Base-by-base conservation (phyloP, 2,329 filamentous ascomycete genomes). In the Hyphodiscus sp. region DNA sequence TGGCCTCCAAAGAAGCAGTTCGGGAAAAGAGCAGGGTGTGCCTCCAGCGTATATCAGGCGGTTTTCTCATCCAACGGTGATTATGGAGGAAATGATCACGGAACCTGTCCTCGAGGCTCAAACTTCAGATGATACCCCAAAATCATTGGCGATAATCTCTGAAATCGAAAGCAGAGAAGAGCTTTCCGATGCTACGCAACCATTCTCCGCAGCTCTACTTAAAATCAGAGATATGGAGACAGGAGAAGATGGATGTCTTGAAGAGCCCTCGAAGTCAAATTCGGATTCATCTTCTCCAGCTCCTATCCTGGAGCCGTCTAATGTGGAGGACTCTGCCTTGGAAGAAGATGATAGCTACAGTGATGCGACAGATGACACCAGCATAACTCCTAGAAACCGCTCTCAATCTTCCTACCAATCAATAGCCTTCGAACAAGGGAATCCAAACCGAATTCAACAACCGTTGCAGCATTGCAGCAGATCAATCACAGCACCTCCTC, bases 401-500 rank as follows among this genome's bases (percentile, higher is more conserved):
- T 23, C 66, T 63, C 55, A 69, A 63, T 58, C 67, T 57, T 15
- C 63, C 59, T 43, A 64, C 61, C 41, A 66, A 56, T 44, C 64
- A 60, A 45, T 65, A 54, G 42, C 61, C 59, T 49, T 58, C 62
- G 45, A 67, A 61, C 51, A 62, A 64, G 44, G 63, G 52, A 49
- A 67, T 54, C 51, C 62, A 61, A 49, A 60, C 60, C 62, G 64
- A 52, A 51, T 68, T 59, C 49, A 67, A n/a, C 33, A 38, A 61
- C 54, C 61, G 61, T 51, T 64, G 33, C 59, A 64, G 44, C 66
- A 67, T 44, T 67, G 68, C 50, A 64, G 47, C 48, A 69, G 71
- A 50, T 69, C 69, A 7, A 65, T 67, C 45, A 71, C 68, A 41
- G 67, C 70, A 30, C 69, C 75, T 33, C 67, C 73, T 13, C 70